phyloP scores from a whole-genome alignment of 2,329 filamentous ascomycete species.

The Neonectria sp. region DNA sequence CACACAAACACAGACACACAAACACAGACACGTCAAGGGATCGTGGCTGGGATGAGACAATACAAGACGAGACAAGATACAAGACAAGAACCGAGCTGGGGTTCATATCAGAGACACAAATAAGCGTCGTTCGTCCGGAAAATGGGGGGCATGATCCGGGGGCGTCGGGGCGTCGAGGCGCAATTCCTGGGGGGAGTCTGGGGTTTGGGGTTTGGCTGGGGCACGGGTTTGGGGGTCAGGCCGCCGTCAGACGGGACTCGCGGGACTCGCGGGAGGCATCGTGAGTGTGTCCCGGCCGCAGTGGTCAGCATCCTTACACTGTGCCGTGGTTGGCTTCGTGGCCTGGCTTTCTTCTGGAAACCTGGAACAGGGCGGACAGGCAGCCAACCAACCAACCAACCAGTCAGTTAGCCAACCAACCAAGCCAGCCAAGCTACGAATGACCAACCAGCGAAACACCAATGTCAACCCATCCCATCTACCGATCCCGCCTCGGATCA shows the following conservation, averaged over 20 bases:
- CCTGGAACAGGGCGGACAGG: background rate
- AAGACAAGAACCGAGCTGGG: background rate
- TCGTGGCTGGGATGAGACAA: background rate
- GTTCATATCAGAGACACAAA: slow-evolving; percentile 7
- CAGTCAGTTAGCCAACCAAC: background rate
- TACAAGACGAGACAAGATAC: background rate
- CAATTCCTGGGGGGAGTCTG: slow-evolving; percentile 10
- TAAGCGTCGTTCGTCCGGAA: slow-evolving; percentile 9
- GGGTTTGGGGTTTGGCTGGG: slow-evolving; percentile 5
- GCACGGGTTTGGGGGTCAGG: background rate
- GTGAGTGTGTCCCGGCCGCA: background rate
- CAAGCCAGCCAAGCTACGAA: background rate
- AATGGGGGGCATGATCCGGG: slow-evolving; percentile 4
- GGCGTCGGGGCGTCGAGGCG: background rate
- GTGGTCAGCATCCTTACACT: background rate
- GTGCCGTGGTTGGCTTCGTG: background rate
- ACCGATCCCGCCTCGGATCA: background rate
- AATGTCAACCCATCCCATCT: slow-evolving; percentile 1
- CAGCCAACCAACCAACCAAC: background rate
- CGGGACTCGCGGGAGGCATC: no score
- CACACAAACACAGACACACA: no score
- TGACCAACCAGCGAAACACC: slow-evolving; percentile 14
- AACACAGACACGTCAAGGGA: background rate
- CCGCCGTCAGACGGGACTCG: background rate
- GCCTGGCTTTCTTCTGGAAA: slow-evolving; percentile 1